Evolutionary conservation across 495 filamentous ascomycete species (phyloP).

Genomic region (Aspergillus cristatus): DNA sequence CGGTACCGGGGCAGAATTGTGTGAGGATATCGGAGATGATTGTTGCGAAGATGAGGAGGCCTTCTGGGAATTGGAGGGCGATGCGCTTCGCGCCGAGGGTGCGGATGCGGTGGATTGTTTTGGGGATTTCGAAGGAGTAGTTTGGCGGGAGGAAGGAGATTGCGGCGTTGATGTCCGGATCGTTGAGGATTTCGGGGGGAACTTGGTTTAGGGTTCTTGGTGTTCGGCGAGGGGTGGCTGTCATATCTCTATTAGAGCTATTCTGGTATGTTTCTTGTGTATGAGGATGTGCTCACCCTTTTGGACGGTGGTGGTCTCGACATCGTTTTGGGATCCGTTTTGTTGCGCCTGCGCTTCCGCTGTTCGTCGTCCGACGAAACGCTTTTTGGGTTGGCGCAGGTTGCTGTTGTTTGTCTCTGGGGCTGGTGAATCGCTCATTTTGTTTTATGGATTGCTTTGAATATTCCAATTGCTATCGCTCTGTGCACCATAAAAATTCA

Average conservation of each 20-base stretch:
- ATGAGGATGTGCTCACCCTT: constrained; percentile 21
- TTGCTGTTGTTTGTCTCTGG: constrained; percentile 7
- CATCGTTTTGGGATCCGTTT: constrained; percentile 42
- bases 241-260: no score
- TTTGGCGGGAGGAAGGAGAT: constrained; percentile 82
- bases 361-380: constrained; percentile 66
- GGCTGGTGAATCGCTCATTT: no score
- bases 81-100: constrained; percentile 65
- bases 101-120: constrained; percentile 92
- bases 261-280: constrained; percentile 11
- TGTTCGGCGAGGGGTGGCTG: constrained; percentile 53
- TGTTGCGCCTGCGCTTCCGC: constrained; percentile 45
- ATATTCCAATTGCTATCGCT: no score
- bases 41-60: constrained; percentile 89
- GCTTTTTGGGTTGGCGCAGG: constrained; percentile 55
- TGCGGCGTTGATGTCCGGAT: constrained; percentile 80
- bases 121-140: constrained; percentile 97
- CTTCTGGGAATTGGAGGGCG: constrained; percentile 93
- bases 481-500: no score
- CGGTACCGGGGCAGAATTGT: constrained; percentile 81
- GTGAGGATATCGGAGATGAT: constrained; percentile 97
- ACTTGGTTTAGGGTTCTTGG: constrained; percentile 81
- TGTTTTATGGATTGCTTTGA: no score
- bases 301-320: constrained; percentile 48
- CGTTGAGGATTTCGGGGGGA: constrained; percentile 74